Percentiles rank a stretch among this genome's conserved stretches.
These are phyloP conservation scores for Lepiota venenata DNA, from an alignment of 768 basidiomycete species.

Conservation along the genomic window DNA sequence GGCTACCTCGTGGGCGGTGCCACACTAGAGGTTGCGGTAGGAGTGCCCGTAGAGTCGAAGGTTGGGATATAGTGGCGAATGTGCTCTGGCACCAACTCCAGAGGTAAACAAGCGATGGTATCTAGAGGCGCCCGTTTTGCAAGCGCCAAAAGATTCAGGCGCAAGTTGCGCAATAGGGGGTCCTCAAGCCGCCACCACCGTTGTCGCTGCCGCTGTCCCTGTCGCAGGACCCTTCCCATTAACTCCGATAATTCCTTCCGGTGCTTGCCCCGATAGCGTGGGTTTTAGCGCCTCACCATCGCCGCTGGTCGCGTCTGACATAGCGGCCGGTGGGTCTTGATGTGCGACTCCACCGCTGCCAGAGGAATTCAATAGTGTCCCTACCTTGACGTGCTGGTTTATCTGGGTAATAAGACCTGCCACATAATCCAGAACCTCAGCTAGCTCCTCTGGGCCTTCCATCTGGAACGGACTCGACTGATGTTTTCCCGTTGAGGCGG, in stretches of 20 bases:
- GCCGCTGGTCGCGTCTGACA: no score
- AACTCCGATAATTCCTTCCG: background rate
- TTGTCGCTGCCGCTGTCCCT: background rate
- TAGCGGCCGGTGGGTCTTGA: background rate
- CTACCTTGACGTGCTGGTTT: constrained; percentile 24
- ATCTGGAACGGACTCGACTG: constrained; percentile 25
- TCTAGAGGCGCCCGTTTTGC: constrained; percentile 77
- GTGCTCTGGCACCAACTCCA: constrained; percentile 62
- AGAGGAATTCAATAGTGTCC: no score
- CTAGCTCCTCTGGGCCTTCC: constrained; percentile 46
- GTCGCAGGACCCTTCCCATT: background rate
- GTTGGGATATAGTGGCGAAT: constrained; percentile 65
- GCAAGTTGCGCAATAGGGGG: constrained; percentile 49
- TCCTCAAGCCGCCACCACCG: constrained; percentile 34
- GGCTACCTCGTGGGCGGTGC: background rate
- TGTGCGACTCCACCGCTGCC: no score
- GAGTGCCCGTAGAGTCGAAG: constrained; percentile 22
- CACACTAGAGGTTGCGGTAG: background rate
- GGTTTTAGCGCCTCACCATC: no score
- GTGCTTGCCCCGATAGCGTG: background rate
- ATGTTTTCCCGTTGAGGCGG: constrained; percentile 11
- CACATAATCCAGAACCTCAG: constrained; percentile 55
- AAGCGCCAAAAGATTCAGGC: constrained; percentile 73
- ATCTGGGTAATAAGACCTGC: constrained; percentile 49
- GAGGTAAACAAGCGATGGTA: constrained; percentile 59